Evolutionary conservation across 805 yeast genomes (phyloP), one percentile per base, ranked within the genome.

Genomic region (Danielozyma ontarioensis): DNA sequence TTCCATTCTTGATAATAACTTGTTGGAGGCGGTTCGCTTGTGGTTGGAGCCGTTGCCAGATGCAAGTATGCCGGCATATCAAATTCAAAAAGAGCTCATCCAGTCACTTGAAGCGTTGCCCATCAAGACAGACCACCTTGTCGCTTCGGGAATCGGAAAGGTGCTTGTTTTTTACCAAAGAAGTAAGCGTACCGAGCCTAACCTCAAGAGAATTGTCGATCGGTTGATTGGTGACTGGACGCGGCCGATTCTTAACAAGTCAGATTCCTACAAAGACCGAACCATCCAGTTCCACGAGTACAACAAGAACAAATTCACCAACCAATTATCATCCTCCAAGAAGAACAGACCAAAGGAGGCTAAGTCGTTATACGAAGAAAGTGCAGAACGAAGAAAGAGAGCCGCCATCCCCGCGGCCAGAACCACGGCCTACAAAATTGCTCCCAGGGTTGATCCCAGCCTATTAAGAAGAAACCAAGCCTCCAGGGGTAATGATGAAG

Each of bases 31-130:
- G 32, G 89, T 93, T 17, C 75, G 97, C 47, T 80, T 87, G 56
- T 93, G 99, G 99, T 70, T 93, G 37, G 99, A 93, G 59, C 99
- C 99, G 19, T 71, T 93, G 48, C 98, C 98, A 3, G 97, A 94
- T 68, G 95, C 94, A 29, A 86, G 96, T 8, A 71, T 93, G 62
- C 99, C 99, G n/a, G 89, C 96, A 1, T 93, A 83, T 63, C 95
- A 88, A 57, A 90, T 93, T 44, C 98, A 93, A 58, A 86, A 83
- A 57, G 89, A 83, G 35, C 63, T 93, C 47, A 84, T 93, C 46
- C 66, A 68, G 13, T 83, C 95, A 24, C 64, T 93, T 36, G 70
- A 74, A 21, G 73, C 78, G 35, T 70, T 93, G 39, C 98, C 97
- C 15, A 88, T 93, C 53, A 90, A 90, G 64, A 90, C 97, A 2